Base-by-base conservation (phyloP, 148 eudicot species). In the Fagopyrum homotropicum region DNA sequence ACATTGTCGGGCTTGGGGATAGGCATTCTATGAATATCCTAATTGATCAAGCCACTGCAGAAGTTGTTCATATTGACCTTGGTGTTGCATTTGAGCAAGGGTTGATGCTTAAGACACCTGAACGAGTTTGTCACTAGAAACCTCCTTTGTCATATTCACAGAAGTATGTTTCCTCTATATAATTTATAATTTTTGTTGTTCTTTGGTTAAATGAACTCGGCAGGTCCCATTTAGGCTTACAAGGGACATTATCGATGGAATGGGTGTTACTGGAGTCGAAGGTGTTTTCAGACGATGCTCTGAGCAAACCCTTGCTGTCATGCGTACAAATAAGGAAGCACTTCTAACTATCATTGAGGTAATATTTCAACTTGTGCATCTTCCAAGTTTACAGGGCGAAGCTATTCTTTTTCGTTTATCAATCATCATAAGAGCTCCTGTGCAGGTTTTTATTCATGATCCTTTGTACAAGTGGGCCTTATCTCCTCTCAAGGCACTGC, bases 21-120 rank as follows among this genome's bases (percentile, higher is more conserved):
- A 88, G 98, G 56, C 98, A 95, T 78, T 87, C 98, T 69, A 95
- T 90, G 97, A 95, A 95, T 80, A 86, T 95, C 72, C 79, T 95
- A 74, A 88, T 95, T 82, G 97, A 95, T 85, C 96, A 95, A 82
- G 89, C 90, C 45, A 90, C 92, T 66, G 98, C 98, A 72, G 98
- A 95, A 92, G 98, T 95, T 83, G 92, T 92, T 75, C 98, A 95
- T 83, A 95, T 95, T 69, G 98, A 95, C 81, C 93, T 95, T 56
- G 98, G 98, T 75, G 98, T 94, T 76, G 98, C 98, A 76, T 92
- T 95, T 84, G 98, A 95, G 80, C 98, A 95, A 80, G 98, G 98
- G 54, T 80, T 95, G 86, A 95, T 95, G 98, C 93, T 95, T 43
- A 95, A 95, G 86, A 95, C 98, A 73, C 98, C 97, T 60, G 98